phyloP scores from a whole-genome alignment of 305 asterid species.

The Fraxinus baroniana region DNA sequence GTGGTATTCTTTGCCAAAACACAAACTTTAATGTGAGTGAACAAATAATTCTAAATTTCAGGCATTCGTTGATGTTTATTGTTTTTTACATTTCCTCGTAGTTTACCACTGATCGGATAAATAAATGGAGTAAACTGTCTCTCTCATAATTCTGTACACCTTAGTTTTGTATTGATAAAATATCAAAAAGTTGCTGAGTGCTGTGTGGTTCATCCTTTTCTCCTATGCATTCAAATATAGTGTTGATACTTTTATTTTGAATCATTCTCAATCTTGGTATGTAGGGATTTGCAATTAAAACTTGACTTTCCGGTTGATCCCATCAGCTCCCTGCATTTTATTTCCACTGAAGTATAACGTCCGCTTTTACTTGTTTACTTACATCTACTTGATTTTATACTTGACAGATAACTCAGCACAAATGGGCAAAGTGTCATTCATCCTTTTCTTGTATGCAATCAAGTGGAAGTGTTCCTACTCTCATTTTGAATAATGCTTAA shows the following conservation, averaged over 20 bases:
- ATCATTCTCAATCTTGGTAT: not conserved
- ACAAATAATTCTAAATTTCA: not conserved
- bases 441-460: not conserved
- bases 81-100: not conserved
- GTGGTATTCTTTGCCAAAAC: not conserved
- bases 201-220: not conserved
- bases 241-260: not conserved
- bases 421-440: conserved; percentile 13
- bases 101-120: not conserved
- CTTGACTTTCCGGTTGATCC: not conserved
- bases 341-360: not conserved
- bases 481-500: not conserved
- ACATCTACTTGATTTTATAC: conserved; percentile 21
- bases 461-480: not conserved
- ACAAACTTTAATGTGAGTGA: not conserved
- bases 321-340: not conserved
- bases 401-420: conserved; percentile 74
- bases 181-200: not conserved
- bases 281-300: not conserved
- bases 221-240: not conserved
- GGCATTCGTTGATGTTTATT: not conserved
- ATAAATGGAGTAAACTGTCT: not conserved
- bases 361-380: not conserved
- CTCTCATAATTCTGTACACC: not conserved
- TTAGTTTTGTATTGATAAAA: not conserved